phyloP scores from a whole-genome alignment of 176 grass and related monocot genomes.

The Rhipidocladum racemiflorum region DNA sequence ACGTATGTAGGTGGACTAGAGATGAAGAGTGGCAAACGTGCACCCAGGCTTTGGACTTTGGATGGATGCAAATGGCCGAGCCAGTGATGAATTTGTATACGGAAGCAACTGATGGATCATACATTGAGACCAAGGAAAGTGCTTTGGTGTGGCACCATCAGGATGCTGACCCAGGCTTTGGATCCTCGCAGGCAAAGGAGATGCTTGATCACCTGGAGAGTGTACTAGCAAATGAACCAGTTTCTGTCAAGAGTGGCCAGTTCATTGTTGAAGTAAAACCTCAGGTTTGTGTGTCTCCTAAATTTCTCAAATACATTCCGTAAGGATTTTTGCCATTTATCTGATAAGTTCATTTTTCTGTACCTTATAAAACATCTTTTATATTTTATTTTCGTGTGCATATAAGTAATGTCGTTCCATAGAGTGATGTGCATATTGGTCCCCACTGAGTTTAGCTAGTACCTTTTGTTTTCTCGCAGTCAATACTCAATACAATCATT shows the following conservation, averaged over 20 bases:
- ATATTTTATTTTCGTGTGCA: slow-evolving; percentile 10
- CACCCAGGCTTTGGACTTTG: slow-evolving; percentile 57
- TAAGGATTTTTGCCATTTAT: neutral
- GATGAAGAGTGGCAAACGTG: slow-evolving; percentile 69
- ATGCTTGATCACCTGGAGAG: slow-evolving; percentile 98
- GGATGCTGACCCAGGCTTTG: slow-evolving; percentile 94
- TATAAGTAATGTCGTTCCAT: neutral
- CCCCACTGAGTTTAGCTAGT: neutral
- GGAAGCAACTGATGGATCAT: slow-evolving; percentile 89
- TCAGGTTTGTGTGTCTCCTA: slow-evolving; percentile 58
- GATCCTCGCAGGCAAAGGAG: slow-evolving; percentile 93
- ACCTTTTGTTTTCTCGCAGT: slow-evolving; percentile 6
- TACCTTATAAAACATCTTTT: neutral
- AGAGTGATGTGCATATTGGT: neutral
- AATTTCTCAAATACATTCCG: neutral
- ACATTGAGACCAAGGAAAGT: slow-evolving; percentile 83
- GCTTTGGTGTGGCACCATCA: slow-evolving; percentile 96
- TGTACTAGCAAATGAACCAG: slow-evolving; percentile 91
- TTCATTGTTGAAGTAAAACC: slow-evolving; percentile 99
- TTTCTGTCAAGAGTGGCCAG: slow-evolving; percentile 94
- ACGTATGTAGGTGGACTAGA: slow-evolving; percentile 57
- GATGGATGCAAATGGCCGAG: slow-evolving; percentile 92
- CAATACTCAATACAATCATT: too few species aligned
- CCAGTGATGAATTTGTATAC: slow-evolving; percentile 98
- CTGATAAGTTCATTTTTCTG: slow-evolving; percentile 7